Evolutionary conservation across 768 basidiomycete genomes (phyloP), one percentile per base, ranked within the genome.

Genomic region (Hericium coralloides): DNA sequence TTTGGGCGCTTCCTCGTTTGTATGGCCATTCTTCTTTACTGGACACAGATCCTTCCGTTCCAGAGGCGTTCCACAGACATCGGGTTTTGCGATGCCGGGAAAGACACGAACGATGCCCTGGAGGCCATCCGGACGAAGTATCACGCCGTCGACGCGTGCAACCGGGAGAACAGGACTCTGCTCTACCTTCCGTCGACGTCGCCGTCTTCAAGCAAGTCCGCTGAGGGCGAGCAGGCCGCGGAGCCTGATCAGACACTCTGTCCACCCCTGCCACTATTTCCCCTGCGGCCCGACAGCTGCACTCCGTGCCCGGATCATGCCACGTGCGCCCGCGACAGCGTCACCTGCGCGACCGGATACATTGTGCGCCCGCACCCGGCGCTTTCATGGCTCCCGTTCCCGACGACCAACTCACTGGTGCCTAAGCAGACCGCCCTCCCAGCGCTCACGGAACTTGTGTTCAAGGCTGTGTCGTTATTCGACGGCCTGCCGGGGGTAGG

Each of bases 401-500:
- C 37, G 60, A 70, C 37, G 64, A 72, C 23, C 68, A 69, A 72
- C 36, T 65, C 77, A 72, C 55, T 74, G 72, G 50, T 67, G 64
- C 55, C 70, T 22, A 59, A 48, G 43, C 61, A 62, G n/a, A 50
- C 54, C 22, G 47, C 59, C 45, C 52, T 59, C 7, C 76, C 55
- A 61, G 73, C 57, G 70, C 75, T 55, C 65, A 69, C 41, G 75
- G 77, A 56, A 43, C 53, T 58, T 47, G 43, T 58, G 52, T 56
- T 51, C 36, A 38, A 49, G 26, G 53, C 66, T 23, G 60, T 66
- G 26, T 56, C 59, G 1, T 60, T 56, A 2, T n/a, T 74, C 12
- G 78, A 92, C 70, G 91, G 91, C 31, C 67, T 92, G 51, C 91
- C 90, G 20, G 80, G 82, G 36, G 70, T 90, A 22, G 88, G 89